phyloP scores from a whole-genome alignment of 2,329 filamentous ascomycete genomes.

The Alternaria triticina region DNA sequence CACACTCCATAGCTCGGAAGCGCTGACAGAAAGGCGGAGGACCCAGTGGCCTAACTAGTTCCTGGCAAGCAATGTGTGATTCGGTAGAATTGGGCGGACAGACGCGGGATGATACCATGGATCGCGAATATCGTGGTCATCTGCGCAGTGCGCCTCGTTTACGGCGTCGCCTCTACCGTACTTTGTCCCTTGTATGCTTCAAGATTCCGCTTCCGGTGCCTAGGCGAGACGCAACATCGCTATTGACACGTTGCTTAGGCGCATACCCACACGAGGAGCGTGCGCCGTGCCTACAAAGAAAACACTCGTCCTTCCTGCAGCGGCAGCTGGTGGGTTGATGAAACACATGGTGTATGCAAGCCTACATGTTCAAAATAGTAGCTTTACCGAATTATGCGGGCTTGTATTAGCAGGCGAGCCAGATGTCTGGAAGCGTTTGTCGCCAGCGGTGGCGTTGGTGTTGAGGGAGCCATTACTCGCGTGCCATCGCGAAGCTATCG shows the following conservation, averaged over 20 bases:
- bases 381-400: conserved; percentile 23
- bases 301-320: background rate
- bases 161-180: conserved; percentile 7
- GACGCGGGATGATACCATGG: conserved; percentile 12
- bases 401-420: conserved; percentile 24
- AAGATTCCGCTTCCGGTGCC: background rate
- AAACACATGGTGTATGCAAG: conserved; percentile 9
- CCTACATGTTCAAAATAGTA: conserved; percentile 8
- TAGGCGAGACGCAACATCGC: background rate
- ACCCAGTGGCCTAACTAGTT: conserved; percentile 14
- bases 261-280: conserved; percentile 2
- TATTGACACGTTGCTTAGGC: conserved; percentile 10
- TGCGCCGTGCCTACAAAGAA: background rate
- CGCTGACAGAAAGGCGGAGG: conserved; percentile 5
- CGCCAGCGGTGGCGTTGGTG: conserved; percentile 36
- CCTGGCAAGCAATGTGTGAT: conserved; percentile 14
- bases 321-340: conserved; percentile 1
- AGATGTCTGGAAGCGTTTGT: conserved; percentile 20
- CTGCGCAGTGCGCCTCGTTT: conserved; percentile 12
- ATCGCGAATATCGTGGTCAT: conserved; percentile 17
- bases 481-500: background rate
- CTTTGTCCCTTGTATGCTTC: background rate
- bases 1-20: background rate
- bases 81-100: conserved; percentile 10
- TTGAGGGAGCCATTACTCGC: conserved; percentile 33